These are phyloP conservation scores for Thermomucor indicae-seudaticae DNA, from an alignment of 371 early-diverging fungal genomes.

Conservation along the genomic window DNA sequence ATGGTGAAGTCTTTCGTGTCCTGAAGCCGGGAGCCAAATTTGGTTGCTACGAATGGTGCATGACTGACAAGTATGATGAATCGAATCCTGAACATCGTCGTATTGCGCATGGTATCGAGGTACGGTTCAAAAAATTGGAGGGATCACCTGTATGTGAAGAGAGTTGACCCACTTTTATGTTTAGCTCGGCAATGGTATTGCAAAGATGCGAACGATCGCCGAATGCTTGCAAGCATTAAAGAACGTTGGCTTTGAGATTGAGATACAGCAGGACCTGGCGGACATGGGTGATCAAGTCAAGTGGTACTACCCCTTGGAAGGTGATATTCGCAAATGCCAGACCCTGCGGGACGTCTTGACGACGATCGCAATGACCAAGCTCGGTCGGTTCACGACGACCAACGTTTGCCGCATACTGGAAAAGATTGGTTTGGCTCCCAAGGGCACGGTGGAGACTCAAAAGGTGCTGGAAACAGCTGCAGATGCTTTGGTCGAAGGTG, in stretches of 20 bases:
- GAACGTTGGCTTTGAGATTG: constrained; percentile 83
- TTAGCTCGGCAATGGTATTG: constrained; percentile 73
- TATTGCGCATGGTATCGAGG: constrained; percentile 80
- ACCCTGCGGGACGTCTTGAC: constrained; percentile 58
- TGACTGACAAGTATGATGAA: constrained; percentile 80
- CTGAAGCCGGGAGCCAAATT: constrained; percentile 89
- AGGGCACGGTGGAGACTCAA: constrained; percentile 79
- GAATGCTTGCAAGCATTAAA: constrained; percentile 73
- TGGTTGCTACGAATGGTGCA: constrained; percentile 92
- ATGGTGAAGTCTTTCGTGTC: constrained; percentile 84
- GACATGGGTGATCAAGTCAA: constrained; percentile 59
- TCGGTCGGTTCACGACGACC: constrained; percentile 62
- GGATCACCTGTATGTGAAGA: neutral
- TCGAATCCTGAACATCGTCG: constrained; percentile 66
- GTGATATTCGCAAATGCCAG: constrained; percentile 51
- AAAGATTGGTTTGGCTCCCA: constrained; percentile 75
- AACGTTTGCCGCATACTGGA: constrained; percentile 68
- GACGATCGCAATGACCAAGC: constrained; percentile 46
- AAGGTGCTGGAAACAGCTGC: constrained; percentile 76
- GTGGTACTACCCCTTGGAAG: constrained; percentile 84
- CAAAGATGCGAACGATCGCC: constrained; percentile 71
- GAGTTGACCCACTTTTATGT: neutral
- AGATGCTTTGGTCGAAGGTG: constrained; percentile 77
- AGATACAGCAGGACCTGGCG: constrained; percentile 67
- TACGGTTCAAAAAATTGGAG: constrained; percentile 5